Base-by-base conservation (phyloP, 306 rosid genomes). In the Prunus mongolica region DNA sequence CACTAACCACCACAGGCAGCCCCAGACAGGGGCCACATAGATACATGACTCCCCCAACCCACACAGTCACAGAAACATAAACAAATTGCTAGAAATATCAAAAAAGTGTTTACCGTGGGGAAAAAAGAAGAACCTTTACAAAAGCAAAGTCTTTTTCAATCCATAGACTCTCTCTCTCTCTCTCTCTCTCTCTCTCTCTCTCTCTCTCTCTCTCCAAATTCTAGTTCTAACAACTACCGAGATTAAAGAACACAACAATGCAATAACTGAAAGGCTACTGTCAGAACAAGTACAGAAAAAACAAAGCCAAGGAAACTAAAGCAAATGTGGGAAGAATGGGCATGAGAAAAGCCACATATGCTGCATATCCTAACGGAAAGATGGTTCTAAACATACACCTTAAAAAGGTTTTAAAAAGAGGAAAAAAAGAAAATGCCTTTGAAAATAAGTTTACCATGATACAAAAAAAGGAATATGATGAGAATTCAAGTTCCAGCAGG, bases 371-470 rank as follows among this genome's bases (percentile, higher is more conserved):
- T 11, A 24, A 58, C 65, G 4, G 30, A 12, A 25, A 25, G 14
- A 56, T 38, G 56, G 19, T 7, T 24, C 14, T 45, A n/a, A n/a
- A 47, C 10, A 45, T 20, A 67, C 3, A 65, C 27, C n/a, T 10
- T 10, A 12, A 3, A 30, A 20, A 38, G 20, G 46, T 65, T 34
- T 1, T 1, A 66, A 7, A 66, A 11, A 19, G 1, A 44, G 6
- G 12, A 72, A 8, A 56, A 72, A 34, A 6, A 1, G 11, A 27
- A 51, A 15, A 12, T 25, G 24, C 20, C 22, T 54, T 15, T 0
- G 58, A 54, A 50, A 8, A 22, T 60, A 45, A 71, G 34, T 12
- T 25, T 70, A 81, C 84, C 84, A 81, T 81, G 77, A 19, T 16
- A 63, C 27, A 0, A 46, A 50, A 22, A n/a, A 46, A 22, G 28